A percentile compares a stretch with the other conserved stretches of the same genome.
These are phyloP conservation scores for Neospora caninum DNA, from an alignment of 169 alveolate genomes.

Conservation along the genomic window DNA sequence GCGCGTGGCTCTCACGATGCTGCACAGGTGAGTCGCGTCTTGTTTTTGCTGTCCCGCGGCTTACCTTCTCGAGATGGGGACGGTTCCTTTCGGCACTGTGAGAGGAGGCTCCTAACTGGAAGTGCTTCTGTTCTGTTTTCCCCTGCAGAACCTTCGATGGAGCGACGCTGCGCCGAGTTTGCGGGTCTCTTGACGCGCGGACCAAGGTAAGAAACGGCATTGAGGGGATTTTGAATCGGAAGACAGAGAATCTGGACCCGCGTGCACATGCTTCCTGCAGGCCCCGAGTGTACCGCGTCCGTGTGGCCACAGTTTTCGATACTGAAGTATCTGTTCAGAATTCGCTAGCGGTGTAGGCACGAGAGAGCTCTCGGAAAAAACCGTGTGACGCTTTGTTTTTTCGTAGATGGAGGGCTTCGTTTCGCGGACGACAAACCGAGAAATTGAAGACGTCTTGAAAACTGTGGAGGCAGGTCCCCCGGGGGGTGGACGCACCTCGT, in stretches of 20 bases:
- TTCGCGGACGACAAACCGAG: constrained; percentile 21
- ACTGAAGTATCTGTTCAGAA: too few species aligned
- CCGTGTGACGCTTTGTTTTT: too few species aligned
- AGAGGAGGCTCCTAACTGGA: too few species aligned
- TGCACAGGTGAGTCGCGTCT: background rate
- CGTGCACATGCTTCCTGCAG: too few species aligned
- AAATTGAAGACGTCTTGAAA: background rate
- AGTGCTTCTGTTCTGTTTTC: too few species aligned
- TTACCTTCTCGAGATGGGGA: background rate
- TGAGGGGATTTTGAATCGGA: too few species aligned
- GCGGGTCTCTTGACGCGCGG: constrained; percentile 1
- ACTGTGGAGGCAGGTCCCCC: background rate
- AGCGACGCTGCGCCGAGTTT: background rate
- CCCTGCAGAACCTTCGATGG: background rate
- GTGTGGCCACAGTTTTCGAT: too few species aligned
- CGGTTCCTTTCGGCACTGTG: too few species aligned
- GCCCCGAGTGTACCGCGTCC: too few species aligned
- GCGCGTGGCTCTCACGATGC: constrained; percentile 18
- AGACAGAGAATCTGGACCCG: too few species aligned
- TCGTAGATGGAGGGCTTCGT: constrained; percentile 11
- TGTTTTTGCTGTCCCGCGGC: background rate
- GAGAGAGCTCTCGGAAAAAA: too few species aligned
- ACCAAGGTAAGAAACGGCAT: background rate
- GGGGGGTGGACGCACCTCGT: background rate
- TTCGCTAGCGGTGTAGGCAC: too few species aligned